A percentile compares a stretch with the other conserved stretches of the same genome.
Conservation (phyloP, 768 basidiomycete genomes). For the Tulasnella sp. region DNA sequence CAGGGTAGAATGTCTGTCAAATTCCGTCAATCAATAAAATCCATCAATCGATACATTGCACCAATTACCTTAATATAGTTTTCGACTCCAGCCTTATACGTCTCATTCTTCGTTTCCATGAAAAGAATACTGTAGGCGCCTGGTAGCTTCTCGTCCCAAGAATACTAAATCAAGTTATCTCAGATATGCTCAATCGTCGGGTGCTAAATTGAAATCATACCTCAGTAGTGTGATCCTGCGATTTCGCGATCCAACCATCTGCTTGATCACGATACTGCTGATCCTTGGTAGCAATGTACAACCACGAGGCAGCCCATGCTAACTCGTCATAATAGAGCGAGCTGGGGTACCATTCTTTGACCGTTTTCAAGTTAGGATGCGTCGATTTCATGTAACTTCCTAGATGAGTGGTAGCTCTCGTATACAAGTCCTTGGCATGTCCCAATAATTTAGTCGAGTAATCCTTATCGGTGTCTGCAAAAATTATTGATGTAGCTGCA, state of each 20-base stretch:
- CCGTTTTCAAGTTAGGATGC: constrained; percentile 1
- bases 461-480: not conserved
- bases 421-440: constrained; percentile 7
- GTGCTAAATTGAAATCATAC: not conserved
- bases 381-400: constrained; percentile 5
- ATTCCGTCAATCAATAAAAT: too few relatives aligned
- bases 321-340: constrained; percentile 3
- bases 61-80: not conserved
- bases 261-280: not conserved
- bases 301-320: constrained; percentile 4
- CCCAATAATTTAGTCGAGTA: constrained; percentile 3
- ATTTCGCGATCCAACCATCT: not conserved
- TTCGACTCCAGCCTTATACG: constrained; percentile 1
- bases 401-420: not conserved
- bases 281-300: constrained; percentile 9
- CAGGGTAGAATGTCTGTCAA: not conserved
- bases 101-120: not conserved
- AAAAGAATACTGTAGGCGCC: not conserved
- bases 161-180: not conserved
- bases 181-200: not conserved
- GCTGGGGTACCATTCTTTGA: constrained; percentile 8
- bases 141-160: constrained; percentile 10
- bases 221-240: constrained; percentile 1
- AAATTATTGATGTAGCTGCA: constrained; percentile 4
- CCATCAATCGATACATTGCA: not conserved